Evolutionary conservation across 2,329 filamentous ascomycete genomes (phyloP), one percentile per base, ranked within the genome.

Genomic region (Trichoderma oligosporum): DNA sequence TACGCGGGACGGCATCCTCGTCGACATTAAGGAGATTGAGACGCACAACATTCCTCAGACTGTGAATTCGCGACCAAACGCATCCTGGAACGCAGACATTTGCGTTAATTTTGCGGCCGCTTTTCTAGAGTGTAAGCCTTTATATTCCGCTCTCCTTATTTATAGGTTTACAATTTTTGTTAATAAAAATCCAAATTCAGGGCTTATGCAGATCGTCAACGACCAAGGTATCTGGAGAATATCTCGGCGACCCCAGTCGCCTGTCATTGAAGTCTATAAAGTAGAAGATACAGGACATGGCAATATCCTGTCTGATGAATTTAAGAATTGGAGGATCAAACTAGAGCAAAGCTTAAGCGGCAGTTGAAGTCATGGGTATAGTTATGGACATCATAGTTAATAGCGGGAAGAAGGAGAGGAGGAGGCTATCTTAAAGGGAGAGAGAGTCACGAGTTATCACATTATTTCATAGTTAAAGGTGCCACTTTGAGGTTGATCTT

Each of bases 21-120:
- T 80, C 46, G 79, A 82, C 11, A 69, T 95, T 11, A 83, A 96
- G 69, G 89, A 96, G 67, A 82, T 96, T 29, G 83, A 90, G 59
- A 97, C 92, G 1, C 83, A 85, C 44, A 79, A 76, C 27, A 91
- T 99, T 55, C 94, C 94, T 0, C 81, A 82, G 2, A 87, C 82
- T 49, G 89, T 95, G 12, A 84, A 87, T 65, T 79, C 82, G 53
- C 73, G 80, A 8, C 85, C 86, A 0, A 82, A 82, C 27, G 78
- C 78, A 2, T 83, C 82, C 45, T 99, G 94, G 94, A 89, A 97
- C 73, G 93, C 90, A 16, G 93, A 97, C 68, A 82, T 88, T 63
- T 97, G 92, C 68, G 94, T 97, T 67, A 96, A 96, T 65, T 97
- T 97, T 73, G 85, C 91, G 1, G 84, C 83, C 1, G 78, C 75